A percentile compares a stretch with the other conserved stretches of the same genome.
Conservation (phyloP, 2,329 filamentous ascomycete species). For the Chrysoporthe puriensis region DNA sequence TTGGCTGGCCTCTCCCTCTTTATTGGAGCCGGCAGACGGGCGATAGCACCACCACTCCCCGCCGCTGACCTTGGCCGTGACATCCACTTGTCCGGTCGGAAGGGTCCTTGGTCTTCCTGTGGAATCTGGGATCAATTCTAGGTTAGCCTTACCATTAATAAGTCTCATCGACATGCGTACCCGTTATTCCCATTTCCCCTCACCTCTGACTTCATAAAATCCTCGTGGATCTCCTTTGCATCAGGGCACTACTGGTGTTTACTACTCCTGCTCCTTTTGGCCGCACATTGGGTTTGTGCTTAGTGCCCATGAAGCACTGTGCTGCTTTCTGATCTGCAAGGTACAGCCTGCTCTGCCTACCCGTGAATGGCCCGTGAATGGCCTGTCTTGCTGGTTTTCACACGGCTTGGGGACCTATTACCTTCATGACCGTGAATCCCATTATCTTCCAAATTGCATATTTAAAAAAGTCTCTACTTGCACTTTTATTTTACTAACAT, state of each 20-base stretch:
- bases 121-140: no score
- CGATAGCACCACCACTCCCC: background rate
- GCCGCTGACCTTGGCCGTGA: background rate
- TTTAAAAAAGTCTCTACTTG: background rate
- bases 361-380: no score
- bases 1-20: background rate
- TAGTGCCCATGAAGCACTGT: background rate
- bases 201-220: background rate
- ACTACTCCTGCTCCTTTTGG: background rate
- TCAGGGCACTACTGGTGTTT: background rate
- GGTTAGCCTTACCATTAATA: background rate
- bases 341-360: background rate
- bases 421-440: background rate
- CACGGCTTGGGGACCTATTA: background rate
- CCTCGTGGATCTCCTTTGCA: background rate
- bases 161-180: background rate
- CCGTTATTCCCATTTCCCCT: background rate
- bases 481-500: conserved; percentile 12
- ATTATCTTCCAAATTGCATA: background rate
- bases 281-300: background rate
- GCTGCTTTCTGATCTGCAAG: background rate
- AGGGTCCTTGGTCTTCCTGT: background rate
- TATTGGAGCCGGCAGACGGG: background rate
- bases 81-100: background rate
- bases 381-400: background rate